Evolutionary conservation across 208 protist genomes (phyloP), one percentile per base, ranked within the genome.

Genomic region (Crithidia bombi): DNA sequence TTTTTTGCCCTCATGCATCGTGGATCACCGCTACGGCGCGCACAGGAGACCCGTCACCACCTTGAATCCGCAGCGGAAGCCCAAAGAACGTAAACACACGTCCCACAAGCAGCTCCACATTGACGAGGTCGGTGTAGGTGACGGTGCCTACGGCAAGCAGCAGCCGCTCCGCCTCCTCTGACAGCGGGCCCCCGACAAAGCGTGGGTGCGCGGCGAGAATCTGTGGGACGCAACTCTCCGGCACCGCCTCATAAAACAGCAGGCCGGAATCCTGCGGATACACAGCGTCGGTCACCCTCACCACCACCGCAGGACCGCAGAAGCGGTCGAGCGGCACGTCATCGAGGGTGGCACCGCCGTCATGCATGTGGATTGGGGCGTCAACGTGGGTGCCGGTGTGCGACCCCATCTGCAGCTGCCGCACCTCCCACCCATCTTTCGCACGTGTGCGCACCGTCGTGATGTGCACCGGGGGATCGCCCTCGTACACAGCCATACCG

Each of bases 331-430:
- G 68, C 0, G 75, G 73, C 0, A 86, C 21, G 0, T 83, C 76
- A 55, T 86, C 81, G 17, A 86, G 73, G n/a, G 47, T 76, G 1
- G 52, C 21, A 1, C 66, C 75, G 9, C 41, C 69, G 0, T 58
- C 73, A 61, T 86, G 81, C 81, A 86, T 86, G 72, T 86, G 81
- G n/a, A 74, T 25, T 3, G 81, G 81, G 7, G 69, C 81, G 35
- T 86, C 81, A 6, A 82, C 78, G 55, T 86, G 81, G 0, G 81
- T 86, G 61, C 81, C 81, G 23, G 71, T 78, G 63, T 86, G 81
- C 19, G 76, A 77, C n/a, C 81, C 75, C 47, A 86, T 56, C 54
- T 47, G 11, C 0, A 86, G 65, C n/a, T 66, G 14, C 23, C 81
- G 75, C 52, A 86, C 49, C 61, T 86, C 81, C 76, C 78, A 86